Conservation (phyloP, 768 basidiomycete species). For the Auriculariales sp. region DNA sequence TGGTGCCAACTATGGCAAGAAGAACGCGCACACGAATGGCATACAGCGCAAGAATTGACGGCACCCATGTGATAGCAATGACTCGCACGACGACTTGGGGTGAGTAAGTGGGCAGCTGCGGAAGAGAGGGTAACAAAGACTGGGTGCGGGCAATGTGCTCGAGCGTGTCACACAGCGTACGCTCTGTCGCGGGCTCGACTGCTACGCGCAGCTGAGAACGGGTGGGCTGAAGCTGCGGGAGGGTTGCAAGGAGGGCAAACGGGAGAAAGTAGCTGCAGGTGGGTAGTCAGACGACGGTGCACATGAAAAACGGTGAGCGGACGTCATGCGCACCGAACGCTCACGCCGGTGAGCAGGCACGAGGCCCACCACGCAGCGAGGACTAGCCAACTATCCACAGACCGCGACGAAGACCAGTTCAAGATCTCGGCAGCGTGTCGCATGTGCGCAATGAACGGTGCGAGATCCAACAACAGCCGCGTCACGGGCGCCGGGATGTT, state of each 20-base stretch:
- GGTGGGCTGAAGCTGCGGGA: constrained; percentile 17
- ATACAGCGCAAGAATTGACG: constrained; percentile 52
- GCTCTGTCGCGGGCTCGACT: constrained; percentile 34
- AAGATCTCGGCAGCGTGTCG: constrained; percentile 32
- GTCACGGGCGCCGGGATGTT: constrained; percentile 44
- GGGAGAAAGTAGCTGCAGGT: constrained; percentile 43
- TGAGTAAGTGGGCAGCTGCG: constrained; percentile 15
- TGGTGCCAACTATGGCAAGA: constrained; percentile 41
- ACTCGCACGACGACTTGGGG: constrained; percentile 35
- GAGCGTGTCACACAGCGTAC: constrained; percentile 36
- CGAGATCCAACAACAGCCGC: constrained; percentile 44
- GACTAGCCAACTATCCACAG: constrained; percentile 50
- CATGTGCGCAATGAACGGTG: constrained; percentile 32
- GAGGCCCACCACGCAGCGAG: constrained; percentile 66
- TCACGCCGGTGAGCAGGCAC: constrained; percentile 43
- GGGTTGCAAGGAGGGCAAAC: constrained; percentile 25
- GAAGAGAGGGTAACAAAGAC: constrained; percentile 30
- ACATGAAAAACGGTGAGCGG: not conserved
- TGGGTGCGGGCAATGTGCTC: constrained; percentile 55
- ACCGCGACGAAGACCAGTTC: constrained; percentile 37
- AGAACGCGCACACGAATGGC: constrained; percentile 48
- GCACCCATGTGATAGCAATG: constrained; percentile 38
- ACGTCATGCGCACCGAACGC: constrained; percentile 29
- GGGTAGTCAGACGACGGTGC: constrained; percentile 1
- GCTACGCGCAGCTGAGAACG: constrained; percentile 7